Conservation (phyloP, 495 filamentous ascomycete species). For the Mytilinidion resinicola region DNA sequence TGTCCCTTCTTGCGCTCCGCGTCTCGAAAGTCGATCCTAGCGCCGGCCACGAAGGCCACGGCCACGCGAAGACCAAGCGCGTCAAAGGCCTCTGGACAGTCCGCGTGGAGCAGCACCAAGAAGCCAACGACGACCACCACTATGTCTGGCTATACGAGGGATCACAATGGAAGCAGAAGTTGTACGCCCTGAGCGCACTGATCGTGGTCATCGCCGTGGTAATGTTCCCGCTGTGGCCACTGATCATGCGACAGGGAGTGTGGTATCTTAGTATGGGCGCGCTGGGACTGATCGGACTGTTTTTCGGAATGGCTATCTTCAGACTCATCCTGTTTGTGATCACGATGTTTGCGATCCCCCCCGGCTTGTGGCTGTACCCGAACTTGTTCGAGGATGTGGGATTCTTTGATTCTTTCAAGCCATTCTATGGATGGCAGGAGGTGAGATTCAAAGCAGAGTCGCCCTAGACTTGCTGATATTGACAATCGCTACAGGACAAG, state of each 20-base stretch:
- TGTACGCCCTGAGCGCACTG: constrained; percentile 79
- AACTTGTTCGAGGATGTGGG: constrained; percentile 98
- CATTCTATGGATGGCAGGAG: constrained; percentile 98
- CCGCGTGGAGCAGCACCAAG: constrained; percentile 93
- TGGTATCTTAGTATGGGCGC: constrained; percentile 97
- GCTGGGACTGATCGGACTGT: constrained; percentile 83
- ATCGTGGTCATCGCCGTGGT: constrained; percentile 77
- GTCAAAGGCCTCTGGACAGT: constrained; percentile 96
- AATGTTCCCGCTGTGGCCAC: constrained; percentile 94
- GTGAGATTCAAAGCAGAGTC: constrained; percentile 43
- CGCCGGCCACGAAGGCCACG: constrained; percentile 62
- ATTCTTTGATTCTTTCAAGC: constrained; percentile 95
- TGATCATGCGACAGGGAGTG: constrained; percentile 82
- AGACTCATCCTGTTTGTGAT: constrained; percentile 89
- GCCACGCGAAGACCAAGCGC: constrained; percentile 71
- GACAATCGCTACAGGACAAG: constrained; percentile 19
- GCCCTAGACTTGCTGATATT: not conserved
- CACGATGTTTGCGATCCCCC: constrained; percentile 77
- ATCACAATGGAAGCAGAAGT: constrained; percentile 83
- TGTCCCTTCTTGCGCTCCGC: constrained; percentile 90
- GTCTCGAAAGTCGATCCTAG: constrained; percentile 76
- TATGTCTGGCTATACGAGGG: constrained; percentile 98
- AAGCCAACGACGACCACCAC: constrained; percentile 81
- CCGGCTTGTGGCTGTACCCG: constrained; percentile 94
- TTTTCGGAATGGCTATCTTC: constrained; percentile 98